These are phyloP conservation scores for Backusella mclennaniae DNA, from an alignment of 192 early-diverging fungal species.

Conservation along the genomic window DNA sequence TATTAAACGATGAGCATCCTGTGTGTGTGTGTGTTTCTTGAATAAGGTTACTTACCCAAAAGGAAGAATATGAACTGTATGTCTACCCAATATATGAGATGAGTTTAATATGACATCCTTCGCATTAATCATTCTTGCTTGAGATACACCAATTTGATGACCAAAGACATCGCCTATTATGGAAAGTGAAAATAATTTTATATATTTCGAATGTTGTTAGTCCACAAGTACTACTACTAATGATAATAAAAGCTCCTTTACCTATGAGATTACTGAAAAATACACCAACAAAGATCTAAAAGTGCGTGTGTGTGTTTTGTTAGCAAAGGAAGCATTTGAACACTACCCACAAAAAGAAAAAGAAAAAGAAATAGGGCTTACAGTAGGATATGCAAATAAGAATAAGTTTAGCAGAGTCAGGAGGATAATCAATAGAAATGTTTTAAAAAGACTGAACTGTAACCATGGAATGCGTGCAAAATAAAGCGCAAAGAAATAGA, in stretches of 20 bases:
- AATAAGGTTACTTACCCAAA: constrained; percentile 26
- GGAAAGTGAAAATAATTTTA: neutral
- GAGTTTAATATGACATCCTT: constrained; percentile 38
- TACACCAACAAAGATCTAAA: constrained; percentile 8
- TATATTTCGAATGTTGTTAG: neutral
- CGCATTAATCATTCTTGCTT: constrained; percentile 27
- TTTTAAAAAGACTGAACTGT: constrained; percentile 38
- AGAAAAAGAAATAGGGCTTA: neutral
- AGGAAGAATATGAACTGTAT: constrained; percentile 46
- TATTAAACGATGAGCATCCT: neutral
- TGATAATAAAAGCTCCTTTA: neutral
- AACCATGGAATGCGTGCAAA: constrained; percentile 50
- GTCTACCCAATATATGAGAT: constrained; percentile 43
- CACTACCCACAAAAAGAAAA: neutral
- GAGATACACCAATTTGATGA: constrained; percentile 31
- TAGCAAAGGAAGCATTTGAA: neutral
- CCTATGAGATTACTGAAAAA: neutral
- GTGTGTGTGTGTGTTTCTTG: neutral
- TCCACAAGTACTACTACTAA: neutral
- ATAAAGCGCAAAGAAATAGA: constrained; percentile 37
- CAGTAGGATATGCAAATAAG: constrained; percentile 28
- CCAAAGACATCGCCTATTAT: constrained; percentile 27
- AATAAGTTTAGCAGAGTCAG: constrained; percentile 4
- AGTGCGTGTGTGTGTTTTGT: neutral
- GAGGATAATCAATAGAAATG: constrained; percentile 12